Evolutionary conservation across 1,284 basidiomycete genomes (phyloP), one percentile per base, ranked within the genome.

Genomic region (Cutaneotrichosporon sp.): DNA sequence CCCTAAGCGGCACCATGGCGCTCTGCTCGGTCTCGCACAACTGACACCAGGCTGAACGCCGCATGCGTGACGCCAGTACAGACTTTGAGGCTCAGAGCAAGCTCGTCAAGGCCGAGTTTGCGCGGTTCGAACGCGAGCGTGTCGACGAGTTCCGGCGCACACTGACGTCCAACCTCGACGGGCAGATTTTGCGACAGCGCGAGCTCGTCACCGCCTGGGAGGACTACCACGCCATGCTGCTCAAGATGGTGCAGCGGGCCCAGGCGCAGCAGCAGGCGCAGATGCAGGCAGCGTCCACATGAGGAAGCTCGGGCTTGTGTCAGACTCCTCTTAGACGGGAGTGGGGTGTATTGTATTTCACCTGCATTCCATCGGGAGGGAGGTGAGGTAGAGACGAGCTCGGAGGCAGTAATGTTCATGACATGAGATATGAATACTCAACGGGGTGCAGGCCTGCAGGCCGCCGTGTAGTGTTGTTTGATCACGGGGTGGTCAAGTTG

Each of bases 91-190:
- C 86, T 26, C 86, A 88, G 6, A 87, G 90, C 25, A 85, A 85
- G 60, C 77, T 96, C 24, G 86, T 92, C 65, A 97, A 97, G 75
- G 76, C 81, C 4, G 96, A 99, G 76, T 85, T 96, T 65, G 84
- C 84, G n/a, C 79, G 92, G 29, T 97, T 98, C 68, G 94, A 99
- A 75, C 81, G 85, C 65, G 93, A 97, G 74, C 83, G 92, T 39
- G 83, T 97, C 26, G 84, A 89, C 43, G 74, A 75, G 55, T 74
- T 75, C 55, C 70, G 71, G 44, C 39, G 47, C n/a, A 66, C 67
- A 20, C 50, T 75, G 34, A 64, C 68, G 51, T 42, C 33, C 35
- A 67, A 74, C 49, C 60, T 75, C 44, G 68, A 73, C 35, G 65
- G 54, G 19, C 62, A 68, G 60, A 66, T 74, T 20, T 53, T 43